Evolutionary conservation across 495 filamentous ascomycete species (phyloP), one percentile per base, ranked within the genome.

Genomic region (Glonium stellatum): DNA sequence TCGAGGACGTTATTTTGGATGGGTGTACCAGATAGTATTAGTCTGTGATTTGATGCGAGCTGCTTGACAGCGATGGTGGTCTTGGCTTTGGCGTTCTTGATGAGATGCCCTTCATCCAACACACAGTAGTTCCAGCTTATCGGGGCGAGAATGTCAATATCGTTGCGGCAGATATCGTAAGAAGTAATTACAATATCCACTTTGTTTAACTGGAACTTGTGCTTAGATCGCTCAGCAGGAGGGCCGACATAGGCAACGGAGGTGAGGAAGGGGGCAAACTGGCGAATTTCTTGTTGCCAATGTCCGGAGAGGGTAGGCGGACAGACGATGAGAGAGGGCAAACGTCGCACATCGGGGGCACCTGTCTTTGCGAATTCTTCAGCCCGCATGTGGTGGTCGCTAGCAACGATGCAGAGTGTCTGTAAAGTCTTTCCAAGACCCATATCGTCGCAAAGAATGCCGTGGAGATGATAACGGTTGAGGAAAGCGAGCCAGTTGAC

Each of bases 401-500:
- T 95, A 9, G 93, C 92, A 49, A 98, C 92, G 67, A 98, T 97
- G 70, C 95, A 97, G 47, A 98, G 82, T 0, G 93, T 98, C 72
- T 98, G 93, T 21, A 98, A 78, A 0, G 93, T 98, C 73, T 98
- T 98, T 35, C 93, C 93, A 47, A 98, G 88, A 64, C 93, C 93
- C 93, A 98, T 98, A 70, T 98, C 93, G 69, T 98, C 93, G 70
- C 93, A 98, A 55, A 98, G 89, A 75, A 98, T 96, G 41, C 93
- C 93, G 64, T 98, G 93, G 15, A 98, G 82, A 71, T 97, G 90
- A 69, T 96, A 98, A 39, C 90, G 91, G 68, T 97, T 98, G 64
- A 98, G 85, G 78, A 98, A 98, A 52, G 92, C 84, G 48, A 98
- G 86, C 93, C 93, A 98, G 69, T 97, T 98, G 72, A 98, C 92